phyloP scores from a whole-genome alignment of 78 protist genomes.

The Dictyostelium intermedium region DNA sequence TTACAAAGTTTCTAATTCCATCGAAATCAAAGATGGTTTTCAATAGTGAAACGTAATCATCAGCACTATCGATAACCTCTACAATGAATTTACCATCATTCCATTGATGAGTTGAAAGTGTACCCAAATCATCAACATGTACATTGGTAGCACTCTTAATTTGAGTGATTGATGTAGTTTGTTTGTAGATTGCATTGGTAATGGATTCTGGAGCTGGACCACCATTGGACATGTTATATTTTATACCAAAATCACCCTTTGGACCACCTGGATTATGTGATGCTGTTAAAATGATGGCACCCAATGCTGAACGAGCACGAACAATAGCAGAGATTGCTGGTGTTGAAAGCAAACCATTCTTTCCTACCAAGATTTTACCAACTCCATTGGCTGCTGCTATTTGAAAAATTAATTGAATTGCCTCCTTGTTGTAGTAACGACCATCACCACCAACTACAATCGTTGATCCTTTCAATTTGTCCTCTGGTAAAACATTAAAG shows the following conservation, averaged over 20 bases:
- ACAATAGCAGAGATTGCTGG: slow-evolving; percentile 96
- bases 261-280: slow-evolving; percentile 99
- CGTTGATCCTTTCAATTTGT: slow-evolving; percentile 71
- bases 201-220: slow-evolving; percentile 97
- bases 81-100: slow-evolving; percentile 47
- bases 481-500: slow-evolving; percentile 18
- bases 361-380: slow-evolving; percentile 82
- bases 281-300: slow-evolving; percentile 95
- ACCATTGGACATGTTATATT: slow-evolving; percentile 95
- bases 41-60: slow-evolving; percentile 84
- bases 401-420: slow-evolving; percentile 89
- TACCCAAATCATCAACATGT: background rate
- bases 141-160: slow-evolving; percentile 48
- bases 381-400: slow-evolving; percentile 96
- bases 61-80: slow-evolving; percentile 89
- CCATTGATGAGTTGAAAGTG: background rate
- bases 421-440: slow-evolving; percentile 88
- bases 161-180: slow-evolving; percentile 60
- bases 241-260: slow-evolving; percentile 97
- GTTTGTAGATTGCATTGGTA: slow-evolving; percentile 90
- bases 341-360: slow-evolving; percentile 95
- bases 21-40: slow-evolving; percentile 92
- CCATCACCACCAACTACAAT: slow-evolving; percentile 98
- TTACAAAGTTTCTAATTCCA: slow-evolving; percentile 61
- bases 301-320: slow-evolving; percentile 81